Evolutionary conservation across 768 basidiomycete genomes (phyloP), one percentile per base, ranked within the genome.

Genomic region (Lactarius sp.): DNA sequence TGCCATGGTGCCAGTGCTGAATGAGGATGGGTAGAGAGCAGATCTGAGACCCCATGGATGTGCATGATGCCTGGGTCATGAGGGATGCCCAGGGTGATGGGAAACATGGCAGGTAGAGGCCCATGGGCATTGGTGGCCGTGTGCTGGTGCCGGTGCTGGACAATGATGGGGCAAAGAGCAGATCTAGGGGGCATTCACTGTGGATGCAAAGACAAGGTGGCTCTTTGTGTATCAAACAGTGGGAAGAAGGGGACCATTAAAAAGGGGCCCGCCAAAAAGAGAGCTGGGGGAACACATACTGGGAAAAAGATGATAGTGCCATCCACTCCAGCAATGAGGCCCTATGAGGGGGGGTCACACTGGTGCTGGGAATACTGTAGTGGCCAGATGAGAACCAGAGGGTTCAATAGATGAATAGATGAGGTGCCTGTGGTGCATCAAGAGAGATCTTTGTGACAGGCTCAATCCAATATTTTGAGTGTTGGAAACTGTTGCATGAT

Each of bases 381-480:
- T 78, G 60, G 77, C 78, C 18, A 85, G 79, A 66, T 68, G 77
- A 64, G 74, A 69, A 20, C 75, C 74, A 37, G 78, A 59, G 44
- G 67, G 49, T 56, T 79, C 60, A n/a, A 73, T 65, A 58, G n/a
- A n/a, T n/a, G 82, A 74, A 39, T 78, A n/a, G n/a, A n/a, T n/a
- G 71, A 41, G 85, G 78, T 47, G 83, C 71, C 41, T 83, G 78
- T 7, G 87, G 85, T 16, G 85, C 81, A 69, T 91, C 92, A 67
- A 94, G 94, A 2, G 84, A 83, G 60, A 96, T 92, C 71, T 87
- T 80, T 5, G 84, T 77, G 53, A 98, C 84, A 6, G 90, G 80
- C 71, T 89, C 86, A 83, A 72, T 98, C 96, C 60, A 98, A 79
- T 64, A 95, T 88, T 60, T 86, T 83, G 46, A 98, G 74, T 36